Evolutionary conservation across 192 early-diverging fungal genomes (phyloP).

Genomic region (Paraglomus brasilianum): DNA sequence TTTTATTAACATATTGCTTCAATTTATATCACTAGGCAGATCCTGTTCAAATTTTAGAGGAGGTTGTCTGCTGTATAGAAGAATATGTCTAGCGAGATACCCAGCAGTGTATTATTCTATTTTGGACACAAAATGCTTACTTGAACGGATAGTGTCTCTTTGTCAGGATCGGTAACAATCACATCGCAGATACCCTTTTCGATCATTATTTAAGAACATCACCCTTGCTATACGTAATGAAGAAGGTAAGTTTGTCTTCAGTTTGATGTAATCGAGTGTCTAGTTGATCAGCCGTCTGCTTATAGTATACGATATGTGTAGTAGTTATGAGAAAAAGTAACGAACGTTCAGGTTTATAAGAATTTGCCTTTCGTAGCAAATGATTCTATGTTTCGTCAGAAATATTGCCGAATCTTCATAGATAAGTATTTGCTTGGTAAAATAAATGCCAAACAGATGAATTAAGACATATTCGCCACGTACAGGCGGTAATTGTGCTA

Average conservation of each 20-base stretch:
- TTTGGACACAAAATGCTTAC: not conserved
- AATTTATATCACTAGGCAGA: too few species aligned
- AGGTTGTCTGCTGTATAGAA: too few species aligned
- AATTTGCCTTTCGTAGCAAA: not conserved
- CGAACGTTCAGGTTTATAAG: not conserved
- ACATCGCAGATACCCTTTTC: not conserved
- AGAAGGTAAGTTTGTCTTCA: not conserved
- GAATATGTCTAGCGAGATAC: too few species aligned
- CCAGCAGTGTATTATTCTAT: not conserved
- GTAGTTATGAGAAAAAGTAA: not conserved
- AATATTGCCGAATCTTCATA: not conserved
- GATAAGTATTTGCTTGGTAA: not conserved
- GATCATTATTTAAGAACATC: conserved; percentile 5
- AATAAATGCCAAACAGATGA: conserved; percentile 14
- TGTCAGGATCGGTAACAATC: not conserved
- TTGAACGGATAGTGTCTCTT: not conserved
- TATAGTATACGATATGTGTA: not conserved
- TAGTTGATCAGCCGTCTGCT: not conserved
- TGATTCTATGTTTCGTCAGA: not conserved
- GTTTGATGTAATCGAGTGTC: not conserved
- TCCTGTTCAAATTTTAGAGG: too few species aligned
- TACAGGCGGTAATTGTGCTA: conserved; percentile 11
- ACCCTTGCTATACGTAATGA: not conserved
- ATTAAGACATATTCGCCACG: not conserved
- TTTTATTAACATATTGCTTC: too few species aligned